Evolutionary conservation across 208 protist genomes (phyloP).

Genomic region (Leishmania lainsoni): DNA sequence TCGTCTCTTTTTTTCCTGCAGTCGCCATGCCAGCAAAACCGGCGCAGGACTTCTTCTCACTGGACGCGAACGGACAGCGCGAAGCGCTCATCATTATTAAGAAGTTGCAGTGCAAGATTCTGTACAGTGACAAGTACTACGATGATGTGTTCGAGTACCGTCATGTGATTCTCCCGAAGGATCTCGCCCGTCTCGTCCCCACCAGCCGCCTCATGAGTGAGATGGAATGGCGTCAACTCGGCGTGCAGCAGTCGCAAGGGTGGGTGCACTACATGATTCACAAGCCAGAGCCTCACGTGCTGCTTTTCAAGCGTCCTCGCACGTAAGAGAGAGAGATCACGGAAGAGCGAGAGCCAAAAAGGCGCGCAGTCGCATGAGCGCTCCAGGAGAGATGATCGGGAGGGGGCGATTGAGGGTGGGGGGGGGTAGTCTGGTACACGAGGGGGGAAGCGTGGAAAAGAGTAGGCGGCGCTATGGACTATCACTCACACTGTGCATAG

Average conservation of each 20-base stretch:
- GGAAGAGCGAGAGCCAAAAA: neutral
- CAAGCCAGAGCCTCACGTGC: slow-evolving; percentile 96
- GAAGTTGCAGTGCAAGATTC: slow-evolving; percentile 88
- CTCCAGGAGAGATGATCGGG: neutral
- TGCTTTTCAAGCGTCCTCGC: slow-evolving; percentile 93
- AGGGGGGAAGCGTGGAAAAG: neutral
- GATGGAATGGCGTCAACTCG: slow-evolving; percentile 96
- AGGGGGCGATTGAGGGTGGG: neutral
- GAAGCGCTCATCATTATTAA: slow-evolving; percentile 78
- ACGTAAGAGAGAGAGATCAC: slow-evolving; percentile 24
- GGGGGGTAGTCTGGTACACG: too few species aligned
- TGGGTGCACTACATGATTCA: slow-evolving; percentile 99
- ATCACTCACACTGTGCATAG: neutral
- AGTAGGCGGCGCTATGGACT: neutral
- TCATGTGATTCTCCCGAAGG: slow-evolving; percentile 98
- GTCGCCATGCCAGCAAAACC: slow-evolving; percentile 35
- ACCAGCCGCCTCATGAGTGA: slow-evolving; percentile 94
- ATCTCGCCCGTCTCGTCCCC: slow-evolving; percentile 93
- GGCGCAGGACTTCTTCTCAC: slow-evolving; percentile 78
- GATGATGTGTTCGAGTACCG: slow-evolving; percentile 97
- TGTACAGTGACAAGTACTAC: slow-evolving; percentile 98
- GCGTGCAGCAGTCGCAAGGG: slow-evolving; percentile 97
- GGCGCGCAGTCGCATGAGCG: neutral
- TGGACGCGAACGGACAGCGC: slow-evolving; percentile 71
- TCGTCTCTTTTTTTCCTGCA: neutral